phyloP scores from a whole-genome alignment of 371 early-diverging fungal genomes.

The Mortierella polycephala region DNA sequence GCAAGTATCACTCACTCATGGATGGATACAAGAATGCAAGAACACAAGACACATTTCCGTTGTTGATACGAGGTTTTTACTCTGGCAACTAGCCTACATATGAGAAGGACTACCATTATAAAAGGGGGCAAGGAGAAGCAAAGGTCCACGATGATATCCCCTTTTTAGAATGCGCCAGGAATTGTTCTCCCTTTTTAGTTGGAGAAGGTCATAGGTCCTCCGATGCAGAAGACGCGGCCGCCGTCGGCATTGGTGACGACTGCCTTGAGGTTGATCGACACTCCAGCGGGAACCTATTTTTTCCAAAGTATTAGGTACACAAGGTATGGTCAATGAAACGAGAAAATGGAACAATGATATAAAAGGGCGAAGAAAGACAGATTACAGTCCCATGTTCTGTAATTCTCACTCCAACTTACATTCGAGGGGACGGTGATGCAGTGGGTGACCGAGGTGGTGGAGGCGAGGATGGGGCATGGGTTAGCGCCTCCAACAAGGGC shows the following conservation, averaged over 20 bases:
- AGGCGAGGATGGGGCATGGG: constrained; percentile 43
- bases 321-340: no score
- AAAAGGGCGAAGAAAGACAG: no score
- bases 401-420: neutral
- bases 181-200: constrained; percentile 3
- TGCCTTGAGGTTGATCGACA: constrained; percentile 36
- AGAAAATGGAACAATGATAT: no score
- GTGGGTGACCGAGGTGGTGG: constrained; percentile 34
- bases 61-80: no score
- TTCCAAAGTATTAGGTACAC: neutral
- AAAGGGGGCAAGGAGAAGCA: no score
- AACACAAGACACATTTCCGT: no score
- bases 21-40: no score
- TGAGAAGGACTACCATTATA: no score
- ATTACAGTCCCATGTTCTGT: neutral
- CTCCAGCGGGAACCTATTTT: constrained; percentile 27
- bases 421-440: constrained; percentile 47
- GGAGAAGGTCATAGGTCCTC: constrained; percentile 46
- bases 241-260: constrained; percentile 17
- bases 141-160: no score
- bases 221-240: constrained; percentile 44
- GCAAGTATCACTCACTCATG: no score
- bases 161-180: no score
- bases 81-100: no score
- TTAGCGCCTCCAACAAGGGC: constrained; percentile 33